Conservation (phyloP, 768 basidiomycete species). For the Lentinula sp. region DNA sequence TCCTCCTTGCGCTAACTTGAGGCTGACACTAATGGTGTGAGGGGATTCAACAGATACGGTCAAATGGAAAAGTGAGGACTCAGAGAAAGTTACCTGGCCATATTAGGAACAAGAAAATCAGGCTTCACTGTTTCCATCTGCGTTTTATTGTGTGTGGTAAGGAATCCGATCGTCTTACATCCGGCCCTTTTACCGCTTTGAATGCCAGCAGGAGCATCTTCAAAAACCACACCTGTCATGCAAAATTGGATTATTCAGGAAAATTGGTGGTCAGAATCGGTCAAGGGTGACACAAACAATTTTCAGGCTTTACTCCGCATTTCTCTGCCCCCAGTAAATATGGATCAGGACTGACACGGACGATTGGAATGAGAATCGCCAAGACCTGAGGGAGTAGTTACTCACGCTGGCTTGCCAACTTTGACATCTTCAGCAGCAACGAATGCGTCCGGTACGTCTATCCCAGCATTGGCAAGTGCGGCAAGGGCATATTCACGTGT, state of each 20-base stretch:
- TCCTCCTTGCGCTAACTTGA: constrained; percentile 29
- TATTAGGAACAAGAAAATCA: constrained; percentile 65
- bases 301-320: constrained; percentile 56
- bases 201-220: constrained; percentile 88
- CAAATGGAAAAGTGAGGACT: background rate
- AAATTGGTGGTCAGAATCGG: background rate
- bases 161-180: constrained; percentile 74
- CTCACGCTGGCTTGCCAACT: constrained; percentile 75
- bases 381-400: background rate
- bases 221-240: constrained; percentile 69
- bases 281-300: constrained; percentile 37
- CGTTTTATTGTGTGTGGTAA: constrained; percentile 73
- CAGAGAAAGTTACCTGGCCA: constrained; percentile 46
- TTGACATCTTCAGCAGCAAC: constrained; percentile 81
- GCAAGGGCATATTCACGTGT: constrained; percentile 69
- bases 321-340: constrained; percentile 81
- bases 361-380: constrained; percentile 2
- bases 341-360: constrained; percentile 65
- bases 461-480: constrained; percentile 59
- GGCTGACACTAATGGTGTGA: constrained; percentile 20
- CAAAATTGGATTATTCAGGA: background rate
- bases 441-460: constrained; percentile 68
- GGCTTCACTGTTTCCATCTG: constrained; percentile 60
- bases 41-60: background rate
- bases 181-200: constrained; percentile 77